These are phyloP conservation scores for Iris macrosiphon DNA, from an alignment of 106 monocot species.

Conservation along the genomic window DNA sequence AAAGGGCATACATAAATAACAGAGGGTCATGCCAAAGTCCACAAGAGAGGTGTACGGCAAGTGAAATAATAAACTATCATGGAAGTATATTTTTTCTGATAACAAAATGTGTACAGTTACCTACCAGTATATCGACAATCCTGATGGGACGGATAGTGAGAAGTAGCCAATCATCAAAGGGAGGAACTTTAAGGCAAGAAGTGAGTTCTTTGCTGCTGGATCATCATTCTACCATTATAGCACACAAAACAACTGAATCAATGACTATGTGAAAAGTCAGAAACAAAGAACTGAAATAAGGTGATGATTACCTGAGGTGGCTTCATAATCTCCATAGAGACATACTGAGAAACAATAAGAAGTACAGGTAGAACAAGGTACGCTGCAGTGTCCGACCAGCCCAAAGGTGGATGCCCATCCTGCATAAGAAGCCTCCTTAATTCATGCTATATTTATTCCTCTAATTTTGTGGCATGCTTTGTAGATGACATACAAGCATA, in stretches of 20 bases:
- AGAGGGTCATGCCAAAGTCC: neutral
- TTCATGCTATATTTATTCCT: too few relatives aligned
- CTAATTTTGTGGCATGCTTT: too few relatives aligned
- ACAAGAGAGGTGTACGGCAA: too few relatives aligned
- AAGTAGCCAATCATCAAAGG: constrained; percentile 99
- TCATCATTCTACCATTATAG: constrained; percentile 69
- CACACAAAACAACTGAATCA: neutral
- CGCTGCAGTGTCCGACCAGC: constrained; percentile 89
- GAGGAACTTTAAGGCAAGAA: constrained; percentile 85
- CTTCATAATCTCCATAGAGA: constrained; percentile 97
- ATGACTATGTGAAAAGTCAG: too few relatives aligned
- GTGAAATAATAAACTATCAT: too few relatives aligned
- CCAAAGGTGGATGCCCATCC: constrained; percentile 98
- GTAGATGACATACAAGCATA: too few relatives aligned
- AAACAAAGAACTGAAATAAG: too few relatives aligned
- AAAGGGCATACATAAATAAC: too few relatives aligned
- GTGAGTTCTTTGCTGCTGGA: constrained; percentile 81
- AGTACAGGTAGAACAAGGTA: constrained; percentile 91
- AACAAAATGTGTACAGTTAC: constrained; percentile 19
- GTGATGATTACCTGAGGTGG: constrained; percentile 71
- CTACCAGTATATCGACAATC: constrained; percentile 93
- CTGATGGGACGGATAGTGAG: constrained; percentile 87
- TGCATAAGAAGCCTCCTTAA: too few relatives aligned
- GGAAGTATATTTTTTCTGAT: too few relatives aligned
- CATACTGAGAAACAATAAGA: constrained; percentile 83